Evolutionary conservation across 202 grass and related monocot species (phyloP), one percentile per base, ranked within the genome.

Genomic region (Miscanthus sacchariflorus): DNA sequence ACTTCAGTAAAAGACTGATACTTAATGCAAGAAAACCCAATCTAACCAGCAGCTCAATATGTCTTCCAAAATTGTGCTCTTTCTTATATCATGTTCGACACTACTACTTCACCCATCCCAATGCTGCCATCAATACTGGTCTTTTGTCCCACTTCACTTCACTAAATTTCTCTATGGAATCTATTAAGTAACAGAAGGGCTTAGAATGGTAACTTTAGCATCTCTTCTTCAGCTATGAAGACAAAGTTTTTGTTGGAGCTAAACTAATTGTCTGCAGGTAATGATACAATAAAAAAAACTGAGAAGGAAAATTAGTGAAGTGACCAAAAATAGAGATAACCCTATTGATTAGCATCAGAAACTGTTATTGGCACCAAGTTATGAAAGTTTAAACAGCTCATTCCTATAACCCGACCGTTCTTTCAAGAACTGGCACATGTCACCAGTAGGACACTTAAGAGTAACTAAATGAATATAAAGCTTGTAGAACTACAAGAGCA

Each of bases 101-200:
- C 3, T n/a, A 44, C 43, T 46, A 68, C 65, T 68, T 33, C 28
- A 68, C 12, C 12, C 65, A 19, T 36, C 36, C 58, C 56, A 61
- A 59, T 59, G 19, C 56, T 64, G 9, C 9, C n/a, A 25, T 64
- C n/a, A 25, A 25, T 12, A 64, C n/a, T 25, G n/a, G 1, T 25
- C n/a, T 64, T 64, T 24, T 23, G 3, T 64, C 59, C 54, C 54
- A 9, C 19, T 63, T 63, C n/a, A 64, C 9, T 64, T 64, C 59
- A 25, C n/a, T 64, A 28, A 74, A 83, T 83, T 42, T 64, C 49
- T 77, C 17, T n/a, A 77, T 21, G 15, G 7, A 25, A 39, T 73
- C 6, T 84, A 69, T 35, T 12, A 64, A 52, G 50, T 66, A 68
- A 68, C 23, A 36, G 36, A 1, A 73, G 7, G 18, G 18, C 33